Conservation (phyloP, 2,329 filamentous ascomycete genomes). For the Tympanopsis confertula region DNA sequence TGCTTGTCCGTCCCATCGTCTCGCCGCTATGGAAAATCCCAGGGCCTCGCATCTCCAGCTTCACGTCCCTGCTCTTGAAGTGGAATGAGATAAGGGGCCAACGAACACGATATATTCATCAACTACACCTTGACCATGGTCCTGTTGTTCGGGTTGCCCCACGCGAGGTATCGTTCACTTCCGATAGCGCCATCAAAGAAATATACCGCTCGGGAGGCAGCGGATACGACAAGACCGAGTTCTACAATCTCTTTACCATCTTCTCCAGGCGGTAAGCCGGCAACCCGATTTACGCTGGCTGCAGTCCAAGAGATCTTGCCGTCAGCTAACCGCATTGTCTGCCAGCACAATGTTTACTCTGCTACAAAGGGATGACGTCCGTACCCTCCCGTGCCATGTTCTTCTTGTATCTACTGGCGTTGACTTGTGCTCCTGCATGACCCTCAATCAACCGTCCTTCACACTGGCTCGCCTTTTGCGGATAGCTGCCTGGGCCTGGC, state of each 20-base stretch:
- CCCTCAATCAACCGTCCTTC: not conserved
- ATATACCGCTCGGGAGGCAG: constrained; percentile 51
- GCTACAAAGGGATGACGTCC: constrained; percentile 38
- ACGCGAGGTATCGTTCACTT: constrained; percentile 47
- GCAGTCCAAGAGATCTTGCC: no score
- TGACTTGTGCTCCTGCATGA: no score
- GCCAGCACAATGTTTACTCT: constrained; percentile 48
- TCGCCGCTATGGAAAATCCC: constrained; percentile 31
- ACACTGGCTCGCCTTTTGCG: not conserved
- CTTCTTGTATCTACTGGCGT: not conserved
- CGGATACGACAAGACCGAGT: constrained; percentile 54
- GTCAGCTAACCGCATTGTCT: constrained; percentile 1
- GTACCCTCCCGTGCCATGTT: constrained; percentile 7
- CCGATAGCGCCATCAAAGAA: constrained; percentile 42
- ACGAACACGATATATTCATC: constrained; percentile 42
- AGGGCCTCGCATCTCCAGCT: constrained; percentile 32
- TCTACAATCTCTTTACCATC: constrained; percentile 48
- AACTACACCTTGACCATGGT: constrained; percentile 40
- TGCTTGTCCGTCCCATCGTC: not conserved
- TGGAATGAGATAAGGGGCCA: constrained; percentile 42
- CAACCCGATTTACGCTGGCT: no score
- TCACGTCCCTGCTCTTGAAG: constrained; percentile 38
- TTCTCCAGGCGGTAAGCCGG: constrained; percentile 37
- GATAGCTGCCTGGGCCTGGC: not conserved
- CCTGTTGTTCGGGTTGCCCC: constrained; percentile 45